Conservation (phyloP, 306 rosid genomes). For the Cucumis sativus region DNA sequence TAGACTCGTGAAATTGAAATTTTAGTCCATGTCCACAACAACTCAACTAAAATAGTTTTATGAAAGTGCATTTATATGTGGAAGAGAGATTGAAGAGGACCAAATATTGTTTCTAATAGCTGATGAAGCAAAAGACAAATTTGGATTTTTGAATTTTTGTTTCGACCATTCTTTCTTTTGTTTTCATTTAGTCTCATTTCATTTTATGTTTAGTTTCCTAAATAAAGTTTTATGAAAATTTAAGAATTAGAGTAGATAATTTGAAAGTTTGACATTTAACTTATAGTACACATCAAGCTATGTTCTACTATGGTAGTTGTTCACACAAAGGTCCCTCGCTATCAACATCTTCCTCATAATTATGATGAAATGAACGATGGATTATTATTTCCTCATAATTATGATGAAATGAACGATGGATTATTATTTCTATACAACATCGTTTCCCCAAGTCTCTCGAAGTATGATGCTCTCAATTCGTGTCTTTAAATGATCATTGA, state of each 20-base stretch:
- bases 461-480: constrained; percentile 20
- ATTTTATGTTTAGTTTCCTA: too few species aligned
- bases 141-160: too few species aligned
- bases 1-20: too few species aligned
- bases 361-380: not conserved
- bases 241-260: not conserved
- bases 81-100: too few species aligned
- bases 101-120: too few species aligned
- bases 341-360: not conserved
- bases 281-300: not conserved
- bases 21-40: not conserved
- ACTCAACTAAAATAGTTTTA: not conserved
- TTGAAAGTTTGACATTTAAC: not conserved
- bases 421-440: not conserved
- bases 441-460: constrained; percentile 13
- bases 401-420: not conserved
- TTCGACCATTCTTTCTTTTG: too few species aligned
- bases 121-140: too few species aligned
- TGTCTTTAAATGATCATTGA: constrained; percentile 12
- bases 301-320: not conserved
- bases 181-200: too few species aligned
- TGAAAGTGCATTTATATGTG: too few species aligned
- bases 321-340: not conserved
- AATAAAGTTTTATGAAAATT: not conserved
- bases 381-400: not conserved